A percentile compares a stretch with the other conserved stretches of the same genome.
Evolutionary conservation across 192 early-diverging fungal species (phyloP).

Genomic region (Jimgerdemannia lactiflua): DNA sequence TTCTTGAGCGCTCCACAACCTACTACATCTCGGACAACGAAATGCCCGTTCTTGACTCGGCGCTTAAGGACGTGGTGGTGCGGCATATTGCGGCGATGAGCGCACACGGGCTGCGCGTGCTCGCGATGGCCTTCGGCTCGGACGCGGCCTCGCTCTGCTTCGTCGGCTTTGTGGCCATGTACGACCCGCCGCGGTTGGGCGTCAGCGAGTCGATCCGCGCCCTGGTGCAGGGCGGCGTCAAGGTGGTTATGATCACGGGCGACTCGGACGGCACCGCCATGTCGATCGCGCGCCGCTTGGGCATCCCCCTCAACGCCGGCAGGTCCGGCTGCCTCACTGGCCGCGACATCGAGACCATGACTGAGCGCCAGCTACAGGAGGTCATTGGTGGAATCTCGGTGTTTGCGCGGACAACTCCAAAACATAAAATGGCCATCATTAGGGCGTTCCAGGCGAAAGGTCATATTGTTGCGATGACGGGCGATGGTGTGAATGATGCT

Average conservation of each 20-base stretch:
- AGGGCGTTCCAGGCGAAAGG: constrained; percentile 83
- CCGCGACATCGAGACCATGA: constrained; percentile 65
- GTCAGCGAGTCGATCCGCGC: constrained; percentile 71
- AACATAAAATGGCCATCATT: constrained; percentile 93
- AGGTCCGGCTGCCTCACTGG: constrained; percentile 68
- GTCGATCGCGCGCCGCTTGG: constrained; percentile 84
- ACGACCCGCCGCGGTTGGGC: constrained; percentile 86
- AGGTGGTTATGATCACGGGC: constrained; percentile 97
- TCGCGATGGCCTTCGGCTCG: constrained; percentile 78
- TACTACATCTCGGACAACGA: constrained; percentile 55
- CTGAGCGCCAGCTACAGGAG: constrained; percentile 58
- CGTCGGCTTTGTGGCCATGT: constrained; percentile 85
- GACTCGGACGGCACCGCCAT: constrained; percentile 91
- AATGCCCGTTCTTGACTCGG: constrained; percentile 48
- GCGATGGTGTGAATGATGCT: constrained; percentile 97
- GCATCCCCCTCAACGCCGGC: constrained; percentile 68
- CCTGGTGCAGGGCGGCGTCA: constrained; percentile 76
- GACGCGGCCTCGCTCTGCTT: constrained; percentile 60
- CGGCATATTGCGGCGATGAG: constrained; percentile 67
- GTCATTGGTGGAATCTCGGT: constrained; percentile 61
- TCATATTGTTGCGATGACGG: constrained; percentile 92
- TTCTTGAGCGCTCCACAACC: constrained; percentile 69
- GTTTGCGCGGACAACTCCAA: constrained; percentile 79
- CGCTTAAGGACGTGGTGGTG: constrained; percentile 54
- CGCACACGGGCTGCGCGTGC: constrained; percentile 75